phyloP scores from a whole-genome alignment of 1,139 yeast species.

The Debaryomycetaceae sp. region DNA sequence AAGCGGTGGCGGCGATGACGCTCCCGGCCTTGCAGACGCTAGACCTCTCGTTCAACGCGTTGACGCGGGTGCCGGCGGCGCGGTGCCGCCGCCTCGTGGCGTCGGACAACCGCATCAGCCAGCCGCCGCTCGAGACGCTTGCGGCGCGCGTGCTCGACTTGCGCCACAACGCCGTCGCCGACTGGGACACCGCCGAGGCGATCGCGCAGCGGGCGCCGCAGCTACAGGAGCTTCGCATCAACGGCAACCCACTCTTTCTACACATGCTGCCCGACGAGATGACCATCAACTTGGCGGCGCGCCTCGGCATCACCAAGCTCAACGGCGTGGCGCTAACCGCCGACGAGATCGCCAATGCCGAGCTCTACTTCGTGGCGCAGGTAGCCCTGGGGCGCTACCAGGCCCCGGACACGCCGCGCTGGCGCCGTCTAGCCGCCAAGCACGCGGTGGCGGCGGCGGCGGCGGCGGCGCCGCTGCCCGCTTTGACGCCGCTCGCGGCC shows the following conservation, averaged over 20 bases:
- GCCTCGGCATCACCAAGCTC: slow-evolving; percentile 41
- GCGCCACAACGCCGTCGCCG: slow-evolving; percentile 38
- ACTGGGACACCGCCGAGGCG: slow-evolving; percentile 49
- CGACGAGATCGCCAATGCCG: slow-evolving; percentile 58
- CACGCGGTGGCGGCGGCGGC: slow-evolving; percentile 15
- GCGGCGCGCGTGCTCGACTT: slow-evolving; percentile 34
- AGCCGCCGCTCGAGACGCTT: not conserved
- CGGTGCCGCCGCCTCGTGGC: slow-evolving; percentile 15
- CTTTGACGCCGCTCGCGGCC: not conserved
- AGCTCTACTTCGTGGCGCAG: slow-evolving; percentile 58
- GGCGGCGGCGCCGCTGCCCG: not conserved
- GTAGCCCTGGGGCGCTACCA: slow-evolving; percentile 31
- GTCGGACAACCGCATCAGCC: slow-evolving; percentile 23
- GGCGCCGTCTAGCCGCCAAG: slow-evolving; percentile 24
- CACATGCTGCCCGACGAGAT: slow-evolving; percentile 29
- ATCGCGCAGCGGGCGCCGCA: slow-evolving; percentile 33
- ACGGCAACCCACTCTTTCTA: slow-evolving; percentile 48
- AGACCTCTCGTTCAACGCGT: slow-evolving; percentile 44
- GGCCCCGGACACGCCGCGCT: slow-evolving; percentile 20
- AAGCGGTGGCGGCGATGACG: slow-evolving; percentile 13
- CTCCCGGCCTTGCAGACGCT: slow-evolving; percentile 17
- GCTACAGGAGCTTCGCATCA: slow-evolving; percentile 42
- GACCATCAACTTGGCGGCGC: slow-evolving; percentile 43
- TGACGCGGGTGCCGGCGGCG: slow-evolving; percentile 28
- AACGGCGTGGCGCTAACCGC: slow-evolving; percentile 52